phyloP scores from a whole-genome alignment of 345 rosid genomes.

The Salix brachista region DNA sequence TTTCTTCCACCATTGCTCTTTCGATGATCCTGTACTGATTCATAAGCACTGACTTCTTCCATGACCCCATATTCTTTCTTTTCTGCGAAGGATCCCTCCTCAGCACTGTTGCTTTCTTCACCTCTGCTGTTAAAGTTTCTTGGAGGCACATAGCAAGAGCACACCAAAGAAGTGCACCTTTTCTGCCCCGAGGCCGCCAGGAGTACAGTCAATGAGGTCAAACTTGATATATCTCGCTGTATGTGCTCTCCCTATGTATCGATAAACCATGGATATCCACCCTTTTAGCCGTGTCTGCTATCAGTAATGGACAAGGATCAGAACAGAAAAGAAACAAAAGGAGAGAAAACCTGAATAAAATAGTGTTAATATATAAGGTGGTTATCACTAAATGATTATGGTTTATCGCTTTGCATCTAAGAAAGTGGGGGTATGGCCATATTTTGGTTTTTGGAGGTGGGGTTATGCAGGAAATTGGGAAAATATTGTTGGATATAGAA shows the following conservation, averaged over 20 bases:
- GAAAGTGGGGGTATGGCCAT: slow-evolving; percentile 13
- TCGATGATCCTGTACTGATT: slow-evolving; percentile 15
- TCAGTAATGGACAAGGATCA: not conserved
- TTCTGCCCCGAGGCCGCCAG: slow-evolving; percentile 69
- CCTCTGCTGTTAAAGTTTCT: slow-evolving; percentile 22
- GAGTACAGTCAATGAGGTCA: slow-evolving; percentile 23
- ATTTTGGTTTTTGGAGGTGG: not conserved
- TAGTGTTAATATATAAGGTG: not conserved
- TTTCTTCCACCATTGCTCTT: slow-evolving; percentile 8
- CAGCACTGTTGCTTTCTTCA: slow-evolving; percentile 18
- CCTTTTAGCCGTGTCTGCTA: not conserved
- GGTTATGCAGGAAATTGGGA: slow-evolving; percentile 1
- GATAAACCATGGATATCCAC: slow-evolving; percentile 1
- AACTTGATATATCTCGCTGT: not conserved
- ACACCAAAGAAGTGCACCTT: slow-evolving; percentile 61
- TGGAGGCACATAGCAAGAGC: slow-evolving; percentile 67
- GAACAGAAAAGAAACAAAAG: slow-evolving; percentile 7
- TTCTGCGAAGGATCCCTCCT: slow-evolving; percentile 27
- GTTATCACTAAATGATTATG: slow-evolving; percentile 13
- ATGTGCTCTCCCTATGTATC: not conserved
- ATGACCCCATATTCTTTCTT: slow-evolving; percentile 24
- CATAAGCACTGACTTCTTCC: slow-evolving; percentile 19
- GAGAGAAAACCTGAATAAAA: not conserved
- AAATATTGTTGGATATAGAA: slow-evolving; percentile 7
- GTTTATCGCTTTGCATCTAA: slow-evolving; percentile 25